These are phyloP conservation scores for Claviceps sorghi DNA, from an alignment of 2,329 filamentous ascomycete genomes.

Conservation along the genomic window DNA sequence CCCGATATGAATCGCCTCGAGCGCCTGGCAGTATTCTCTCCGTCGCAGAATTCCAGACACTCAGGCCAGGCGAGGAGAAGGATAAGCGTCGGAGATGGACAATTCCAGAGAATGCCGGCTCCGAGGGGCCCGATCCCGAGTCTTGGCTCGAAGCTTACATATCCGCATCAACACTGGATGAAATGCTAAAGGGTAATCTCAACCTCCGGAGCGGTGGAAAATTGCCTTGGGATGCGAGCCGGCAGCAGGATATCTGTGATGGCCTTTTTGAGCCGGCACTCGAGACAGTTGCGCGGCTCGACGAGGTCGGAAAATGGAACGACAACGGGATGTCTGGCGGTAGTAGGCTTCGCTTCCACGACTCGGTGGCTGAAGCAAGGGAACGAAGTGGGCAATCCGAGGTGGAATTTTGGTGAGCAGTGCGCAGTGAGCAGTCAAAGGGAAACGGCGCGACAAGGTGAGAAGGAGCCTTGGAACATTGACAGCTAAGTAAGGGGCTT, in stretches of 20 bases:
- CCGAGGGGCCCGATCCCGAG: background rate
- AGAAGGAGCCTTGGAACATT: background rate
- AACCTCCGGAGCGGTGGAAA: conserved; percentile 14
- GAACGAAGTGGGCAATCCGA: background rate
- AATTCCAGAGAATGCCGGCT: background rate
- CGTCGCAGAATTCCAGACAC: conserved; percentile 11
- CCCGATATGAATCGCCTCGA: conserved; percentile 8
- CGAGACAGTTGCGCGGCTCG: conserved; percentile 18
- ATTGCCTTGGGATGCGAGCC: conserved; percentile 13
- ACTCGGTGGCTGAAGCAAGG: background rate
- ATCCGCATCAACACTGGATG: conserved; percentile 10
- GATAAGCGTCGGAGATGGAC: conserved; percentile 5
- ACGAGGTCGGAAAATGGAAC: conserved; percentile 16
- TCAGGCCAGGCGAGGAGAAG: conserved; percentile 3
- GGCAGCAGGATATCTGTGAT: conserved; percentile 10
- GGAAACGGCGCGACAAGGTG: background rate
- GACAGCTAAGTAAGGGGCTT: background rate
- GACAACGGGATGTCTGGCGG: conserved; percentile 10
- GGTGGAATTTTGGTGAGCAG: conserved; percentile 6
- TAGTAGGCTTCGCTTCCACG: background rate
- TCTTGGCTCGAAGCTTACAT: conserved; percentile 18
- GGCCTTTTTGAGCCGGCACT: conserved; percentile 16
- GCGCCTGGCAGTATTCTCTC: conserved; percentile 10
- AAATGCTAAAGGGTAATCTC: conserved; percentile 13
- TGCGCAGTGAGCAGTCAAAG: background rate